Evolutionary conservation across 768 basidiomycete genomes (phyloP).

Genomic region (Dacryopinax primogenitus): DNA sequence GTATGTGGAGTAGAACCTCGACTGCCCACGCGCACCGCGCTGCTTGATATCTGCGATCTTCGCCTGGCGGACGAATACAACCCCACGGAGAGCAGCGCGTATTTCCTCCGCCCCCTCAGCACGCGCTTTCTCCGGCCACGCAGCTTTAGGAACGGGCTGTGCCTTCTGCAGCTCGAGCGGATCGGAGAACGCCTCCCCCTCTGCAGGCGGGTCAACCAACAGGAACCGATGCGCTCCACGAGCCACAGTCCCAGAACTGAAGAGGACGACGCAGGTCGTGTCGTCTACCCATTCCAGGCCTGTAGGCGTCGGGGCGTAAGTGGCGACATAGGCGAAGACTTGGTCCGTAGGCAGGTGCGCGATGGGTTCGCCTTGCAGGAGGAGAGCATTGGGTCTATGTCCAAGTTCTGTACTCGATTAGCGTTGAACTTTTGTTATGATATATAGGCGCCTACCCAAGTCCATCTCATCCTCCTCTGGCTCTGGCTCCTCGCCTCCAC

Average conservation of each 20-base stretch:
- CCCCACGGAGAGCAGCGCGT: slow-evolving; percentile 52
- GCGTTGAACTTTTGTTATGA: background rate
- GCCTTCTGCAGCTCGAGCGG: slow-evolving; percentile 41
- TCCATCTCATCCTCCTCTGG: background rate
- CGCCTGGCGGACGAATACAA: slow-evolving; percentile 67
- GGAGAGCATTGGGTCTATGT: slow-evolving; percentile 51
- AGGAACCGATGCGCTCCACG: slow-evolving; percentile 15
- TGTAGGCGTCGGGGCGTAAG: slow-evolving; percentile 60
- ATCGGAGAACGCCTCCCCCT: slow-evolving; percentile 23
- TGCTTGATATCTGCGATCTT: slow-evolving; percentile 59
- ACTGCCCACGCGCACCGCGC: slow-evolving; percentile 55
- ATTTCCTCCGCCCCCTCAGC: slow-evolving; percentile 59
- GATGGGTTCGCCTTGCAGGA: slow-evolving; percentile 61
- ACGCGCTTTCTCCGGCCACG: slow-evolving; percentile 73
- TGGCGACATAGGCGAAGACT: slow-evolving; percentile 69
- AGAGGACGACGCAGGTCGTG: slow-evolving; percentile 67
- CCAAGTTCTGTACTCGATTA: slow-evolving; percentile 12
- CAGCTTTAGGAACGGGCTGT: too few species aligned
- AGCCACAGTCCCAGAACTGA: slow-evolving; percentile 45
- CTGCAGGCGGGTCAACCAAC: slow-evolving; percentile 30
- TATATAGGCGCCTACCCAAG: background rate
- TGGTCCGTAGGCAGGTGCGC: slow-evolving; percentile 59
- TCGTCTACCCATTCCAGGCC: slow-evolving; percentile 82
- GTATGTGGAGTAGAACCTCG: slow-evolving; percentile 68
- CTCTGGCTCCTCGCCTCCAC: background rate